Conservation (phyloP, 768 basidiomycete genomes). For the Calocera viscosa region DNA sequence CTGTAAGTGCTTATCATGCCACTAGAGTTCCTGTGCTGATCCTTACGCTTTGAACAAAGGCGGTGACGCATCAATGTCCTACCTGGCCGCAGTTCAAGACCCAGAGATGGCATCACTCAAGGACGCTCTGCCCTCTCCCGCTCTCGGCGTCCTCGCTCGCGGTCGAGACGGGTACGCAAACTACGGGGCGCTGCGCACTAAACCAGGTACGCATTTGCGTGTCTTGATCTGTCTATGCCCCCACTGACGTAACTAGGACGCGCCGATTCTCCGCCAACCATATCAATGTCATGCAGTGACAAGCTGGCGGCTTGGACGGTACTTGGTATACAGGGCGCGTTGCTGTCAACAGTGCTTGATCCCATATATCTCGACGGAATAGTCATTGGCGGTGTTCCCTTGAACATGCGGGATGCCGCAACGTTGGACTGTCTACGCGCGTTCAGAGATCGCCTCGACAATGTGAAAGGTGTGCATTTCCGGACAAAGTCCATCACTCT, state of each 20-base stretch:
- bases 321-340: constrained; percentile 74
- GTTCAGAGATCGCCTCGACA: constrained; percentile 44
- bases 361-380: constrained; percentile 57
- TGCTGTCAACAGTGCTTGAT: constrained; percentile 39
- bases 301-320: constrained; percentile 83
- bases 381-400: constrained; percentile 59
- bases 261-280: constrained; percentile 71
- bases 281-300: constrained; percentile 87
- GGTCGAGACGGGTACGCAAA: constrained; percentile 71
- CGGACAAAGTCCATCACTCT: background rate
- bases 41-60: constrained; percentile 44
- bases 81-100: constrained; percentile 64
- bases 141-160: constrained; percentile 35
- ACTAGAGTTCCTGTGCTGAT: constrained; percentile 4
- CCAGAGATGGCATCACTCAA: constrained; percentile 59
- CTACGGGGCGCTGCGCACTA: constrained; percentile 72
- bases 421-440: constrained; percentile 56
- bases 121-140: constrained; percentile 26
- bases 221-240: background rate
- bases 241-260: constrained; percentile 28
- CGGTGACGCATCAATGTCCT: constrained; percentile 78
- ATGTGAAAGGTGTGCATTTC: constrained; percentile 16
- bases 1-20: constrained; percentile 27
- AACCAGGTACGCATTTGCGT: constrained; percentile 45
- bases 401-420: constrained; percentile 31